Percentiles rank a stretch among this genome's conserved stretches.
Evolutionary conservation across 2,329 filamentous ascomycete species (phyloP).

Genomic region (Teratosphaeria nubilosa): DNA sequence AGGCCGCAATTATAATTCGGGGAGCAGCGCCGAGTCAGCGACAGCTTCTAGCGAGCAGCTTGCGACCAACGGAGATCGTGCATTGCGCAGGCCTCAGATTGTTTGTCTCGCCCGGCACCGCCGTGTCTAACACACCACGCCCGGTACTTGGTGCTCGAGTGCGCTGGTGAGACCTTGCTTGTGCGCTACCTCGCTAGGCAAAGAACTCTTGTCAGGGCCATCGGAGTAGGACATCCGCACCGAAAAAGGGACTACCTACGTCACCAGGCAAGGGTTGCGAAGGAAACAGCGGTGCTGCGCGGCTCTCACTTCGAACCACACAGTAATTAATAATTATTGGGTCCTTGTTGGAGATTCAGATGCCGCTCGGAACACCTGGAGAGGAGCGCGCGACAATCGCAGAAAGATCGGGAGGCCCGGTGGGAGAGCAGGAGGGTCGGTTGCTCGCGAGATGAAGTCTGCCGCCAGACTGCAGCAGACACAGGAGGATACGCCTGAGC

Average conservation of each 20-base stretch:
- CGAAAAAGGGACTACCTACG: background rate
- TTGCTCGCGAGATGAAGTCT: conserved; percentile 5
- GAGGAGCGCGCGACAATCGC: background rate
- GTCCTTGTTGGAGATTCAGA: background rate
- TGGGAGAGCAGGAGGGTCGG: background rate
- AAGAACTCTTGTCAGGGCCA: background rate
- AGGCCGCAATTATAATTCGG: background rate
- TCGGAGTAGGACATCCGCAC: background rate
- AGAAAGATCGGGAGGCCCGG: background rate
- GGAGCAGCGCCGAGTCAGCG: background rate
- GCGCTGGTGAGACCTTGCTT: background rate
- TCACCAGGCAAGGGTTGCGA: background rate
- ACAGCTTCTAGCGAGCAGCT: background rate
- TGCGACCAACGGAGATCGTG: background rate
- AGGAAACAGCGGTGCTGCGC: background rate
- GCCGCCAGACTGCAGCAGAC: background rate
- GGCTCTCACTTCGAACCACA: background rate
- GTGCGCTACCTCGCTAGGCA: background rate
- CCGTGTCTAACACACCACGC: background rate
- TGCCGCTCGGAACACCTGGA: background rate
- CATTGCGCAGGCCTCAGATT: background rate
- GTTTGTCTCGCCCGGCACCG: background rate
- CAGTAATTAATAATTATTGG: background rate
- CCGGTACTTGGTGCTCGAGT: background rate
- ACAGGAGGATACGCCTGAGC: conserved; percentile 3